Evolutionary conservation across 75 land plant genomes (phyloP).

Genomic region (Picea glauca): DNA sequence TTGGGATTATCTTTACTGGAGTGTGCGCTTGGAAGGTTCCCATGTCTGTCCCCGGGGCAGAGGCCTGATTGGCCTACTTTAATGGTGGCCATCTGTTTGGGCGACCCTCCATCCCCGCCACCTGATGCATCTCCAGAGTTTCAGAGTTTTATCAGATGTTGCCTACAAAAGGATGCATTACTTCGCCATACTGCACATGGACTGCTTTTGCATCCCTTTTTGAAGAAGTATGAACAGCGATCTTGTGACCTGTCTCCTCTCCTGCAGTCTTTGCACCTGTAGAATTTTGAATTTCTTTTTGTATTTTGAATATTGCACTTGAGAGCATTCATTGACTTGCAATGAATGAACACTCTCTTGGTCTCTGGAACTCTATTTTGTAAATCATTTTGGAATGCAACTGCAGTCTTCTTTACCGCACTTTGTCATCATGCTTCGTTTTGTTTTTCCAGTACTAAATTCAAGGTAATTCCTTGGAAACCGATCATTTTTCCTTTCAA

Average conservation of each 20-base stretch:
- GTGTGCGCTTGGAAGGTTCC: constrained; percentile 62
- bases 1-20: constrained; percentile 65
- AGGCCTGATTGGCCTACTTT: constrained; percentile 82
- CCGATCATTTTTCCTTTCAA: too few species aligned
- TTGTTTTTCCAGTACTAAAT: too few species aligned
- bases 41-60: constrained; percentile 55
- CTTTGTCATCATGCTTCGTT: too few species aligned
- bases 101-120: constrained; percentile 56
- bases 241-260: constrained; percentile 8
- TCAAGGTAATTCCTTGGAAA: too few species aligned
- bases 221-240: constrained; percentile 14
- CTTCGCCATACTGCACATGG: constrained; percentile 40
- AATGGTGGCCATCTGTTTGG: constrained; percentile 75
- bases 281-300: too few species aligned
- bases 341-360: too few species aligned
- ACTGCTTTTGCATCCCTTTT: constrained; percentile 51
- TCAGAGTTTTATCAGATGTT: constrained; percentile 38
- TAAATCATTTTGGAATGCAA: too few species aligned
- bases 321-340: too few species aligned
- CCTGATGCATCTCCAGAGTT: constrained; percentile 57
- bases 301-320: too few species aligned
- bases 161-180: constrained; percentile 44
- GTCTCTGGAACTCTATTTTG: too few species aligned
- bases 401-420: too few species aligned
- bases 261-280: background rate